Conservation (phyloP, 2,329 filamentous ascomycete genomes). For the Esteya vermicola region DNA sequence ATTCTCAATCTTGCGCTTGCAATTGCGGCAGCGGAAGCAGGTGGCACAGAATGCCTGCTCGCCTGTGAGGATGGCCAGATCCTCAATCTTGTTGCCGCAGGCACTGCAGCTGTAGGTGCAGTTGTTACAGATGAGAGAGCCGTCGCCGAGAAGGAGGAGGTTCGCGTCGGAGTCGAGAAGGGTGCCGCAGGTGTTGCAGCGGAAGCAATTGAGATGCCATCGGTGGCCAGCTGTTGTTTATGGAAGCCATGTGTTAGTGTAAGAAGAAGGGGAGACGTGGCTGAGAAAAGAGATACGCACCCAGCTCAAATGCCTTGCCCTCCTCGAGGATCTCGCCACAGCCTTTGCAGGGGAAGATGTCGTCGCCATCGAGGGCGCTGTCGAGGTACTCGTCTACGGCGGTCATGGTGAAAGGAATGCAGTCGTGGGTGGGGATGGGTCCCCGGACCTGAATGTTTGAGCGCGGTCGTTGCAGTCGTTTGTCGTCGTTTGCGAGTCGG, state of each 20-base stretch:
- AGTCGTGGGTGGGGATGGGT: slow-evolving; percentile 1
- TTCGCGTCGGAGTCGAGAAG: slow-evolving; percentile 97
- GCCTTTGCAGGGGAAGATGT: slow-evolving; percentile 80
- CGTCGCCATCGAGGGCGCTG: slow-evolving; percentile 59
- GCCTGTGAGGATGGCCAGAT: slow-evolving; percentile 90
- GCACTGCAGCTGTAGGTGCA: slow-evolving; percentile 98
- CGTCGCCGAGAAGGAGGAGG: slow-evolving; percentile 89
- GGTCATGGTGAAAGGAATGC: slow-evolving; percentile 27
- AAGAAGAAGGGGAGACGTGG: neutral
- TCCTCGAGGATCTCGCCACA: slow-evolving; percentile 97
- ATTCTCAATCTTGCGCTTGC: slow-evolving; percentile 98
- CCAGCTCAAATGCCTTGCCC: slow-evolving; percentile 94
- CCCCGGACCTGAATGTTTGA: slow-evolving; percentile 1
- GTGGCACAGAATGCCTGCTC: slow-evolving; percentile 96
- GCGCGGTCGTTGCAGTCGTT: neutral
- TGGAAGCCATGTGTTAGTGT: neutral
- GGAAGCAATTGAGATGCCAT: slow-evolving; percentile 99
- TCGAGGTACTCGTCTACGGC: slow-evolving; percentile 49
- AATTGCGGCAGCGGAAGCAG: slow-evolving; percentile 95
- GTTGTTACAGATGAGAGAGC: slow-evolving; percentile 96
- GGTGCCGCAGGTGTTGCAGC: slow-evolving; percentile 89
- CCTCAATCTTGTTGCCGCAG: slow-evolving; percentile 95
- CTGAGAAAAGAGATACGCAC: slow-evolving; percentile 34
- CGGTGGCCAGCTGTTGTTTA: slow-evolving; percentile 64
- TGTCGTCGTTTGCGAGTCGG: too few relatives aligned